Base-by-base conservation (phyloP, 1,139 yeast genomes). In the Suzukiozyma palmioleophila region DNA sequence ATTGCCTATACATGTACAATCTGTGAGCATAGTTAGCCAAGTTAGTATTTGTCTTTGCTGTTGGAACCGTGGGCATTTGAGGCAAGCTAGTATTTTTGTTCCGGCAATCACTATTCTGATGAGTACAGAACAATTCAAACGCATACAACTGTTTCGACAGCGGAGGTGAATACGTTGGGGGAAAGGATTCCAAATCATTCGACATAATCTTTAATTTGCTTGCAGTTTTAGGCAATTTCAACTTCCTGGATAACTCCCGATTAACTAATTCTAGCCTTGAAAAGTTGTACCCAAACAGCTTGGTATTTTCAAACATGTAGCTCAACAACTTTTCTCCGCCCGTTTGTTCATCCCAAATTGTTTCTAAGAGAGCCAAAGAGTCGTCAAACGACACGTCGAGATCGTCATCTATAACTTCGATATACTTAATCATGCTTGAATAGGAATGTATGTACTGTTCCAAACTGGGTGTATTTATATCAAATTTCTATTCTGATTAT, bases 31-130 rank as follows among this genome's bases (percentile, higher is more conserved):
- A 59, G 28, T 45, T 57, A 15, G 58, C 54, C 48, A 59, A 41
- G 27, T 49, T 47, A 22, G 63, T 59, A 39, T 57, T 59, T 9
- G 64, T 59, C 33, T 47, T 47, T 16, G 53, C 54, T 7, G n/a
- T 21, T 1, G 63, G 63, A 11, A 50, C 13, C 14, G 18, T 33
- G 2, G 64, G 64, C 39, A 44, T 48, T 13, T 25, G 8, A 12
- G 36, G 36, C 7, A 15, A 14, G 9, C n/a, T 28, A 9, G n/a
- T 6, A 8, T 28, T 13, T 28, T n/a, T 14, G 10, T 12, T 3
- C 6, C 5, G 10, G 14, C 15, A 12, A 28, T 28, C 16, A 13
- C 9, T 5, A 5, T 28, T 28, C 16, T 28, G 31, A 28, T 10
- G 31, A 12, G 10, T 8, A 28, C 31, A 28, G n/a, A 8, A 28